Conservation (phyloP, 2,329 filamentous ascomycete genomes). For the Calonectria multiphialidica region DNA sequence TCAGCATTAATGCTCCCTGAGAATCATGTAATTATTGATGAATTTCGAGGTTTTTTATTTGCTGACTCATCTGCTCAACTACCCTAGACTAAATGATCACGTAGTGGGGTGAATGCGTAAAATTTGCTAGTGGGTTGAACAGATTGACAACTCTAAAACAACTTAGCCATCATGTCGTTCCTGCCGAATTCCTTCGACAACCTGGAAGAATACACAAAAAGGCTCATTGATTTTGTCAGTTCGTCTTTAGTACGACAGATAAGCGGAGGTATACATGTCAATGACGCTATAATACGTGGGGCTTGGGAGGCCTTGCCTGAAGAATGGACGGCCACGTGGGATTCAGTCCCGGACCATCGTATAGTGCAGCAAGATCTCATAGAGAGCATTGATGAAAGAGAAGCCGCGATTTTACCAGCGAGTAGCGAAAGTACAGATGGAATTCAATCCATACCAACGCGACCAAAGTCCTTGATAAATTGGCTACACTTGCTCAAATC, state of each 20-base stretch:
- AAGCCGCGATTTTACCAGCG: not conserved
- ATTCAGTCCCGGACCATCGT: conserved; percentile 43
- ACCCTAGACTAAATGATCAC: too few species aligned
- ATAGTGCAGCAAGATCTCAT: conserved; percentile 47
- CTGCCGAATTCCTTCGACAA: conserved; percentile 29
- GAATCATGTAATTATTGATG: too few species aligned
- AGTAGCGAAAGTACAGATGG: conserved; percentile 37
- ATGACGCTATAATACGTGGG: conserved; percentile 46
- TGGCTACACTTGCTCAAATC: conserved; percentile 41
- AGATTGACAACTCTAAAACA: not conserved
- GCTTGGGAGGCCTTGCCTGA: conserved; percentile 45
- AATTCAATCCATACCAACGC: not conserved
- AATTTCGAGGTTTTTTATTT: too few species aligned
- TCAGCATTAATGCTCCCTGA: too few species aligned
- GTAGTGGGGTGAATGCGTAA: not conserved
- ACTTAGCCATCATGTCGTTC: conserved; percentile 18
- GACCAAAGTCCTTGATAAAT: conserved; percentile 36
- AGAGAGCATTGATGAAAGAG: conserved; percentile 9
- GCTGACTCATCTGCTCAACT: too few species aligned
- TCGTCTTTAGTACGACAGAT: conserved; percentile 47
- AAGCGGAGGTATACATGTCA: conserved; percentile 50
- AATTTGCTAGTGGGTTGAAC: not conserved
- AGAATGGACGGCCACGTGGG: conserved; percentile 49
- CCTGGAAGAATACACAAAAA: conserved; percentile 36
- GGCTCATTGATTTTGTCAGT: conserved; percentile 39